Evolutionary conservation across 306 rosid genomes (phyloP).

Genomic region (Prunus fruticosa): DNA sequence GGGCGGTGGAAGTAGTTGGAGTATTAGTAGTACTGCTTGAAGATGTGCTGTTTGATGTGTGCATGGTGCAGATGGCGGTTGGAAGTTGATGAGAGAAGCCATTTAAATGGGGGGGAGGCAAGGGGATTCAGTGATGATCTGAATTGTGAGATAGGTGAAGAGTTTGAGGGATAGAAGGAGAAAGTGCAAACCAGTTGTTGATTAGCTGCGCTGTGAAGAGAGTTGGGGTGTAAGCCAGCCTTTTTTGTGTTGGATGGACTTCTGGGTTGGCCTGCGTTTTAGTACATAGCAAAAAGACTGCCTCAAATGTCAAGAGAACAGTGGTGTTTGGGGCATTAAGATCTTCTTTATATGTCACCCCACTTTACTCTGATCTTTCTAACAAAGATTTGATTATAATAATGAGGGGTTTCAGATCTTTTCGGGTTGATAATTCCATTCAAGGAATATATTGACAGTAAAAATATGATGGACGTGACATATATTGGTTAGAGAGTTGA

Average conservation of each 20-base stretch:
- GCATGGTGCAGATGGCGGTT: constrained; percentile 21
- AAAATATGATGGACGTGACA: neutral
- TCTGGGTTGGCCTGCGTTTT: constrained; percentile 44
- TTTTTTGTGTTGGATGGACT: constrained; percentile 28
- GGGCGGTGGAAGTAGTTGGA: neutral
- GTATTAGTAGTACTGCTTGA: neutral
- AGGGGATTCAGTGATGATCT: neutral
- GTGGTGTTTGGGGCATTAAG: constrained; percentile 6
- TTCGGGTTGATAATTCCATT: neutral
- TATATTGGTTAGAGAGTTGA: neutral
- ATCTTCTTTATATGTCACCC: neutral
- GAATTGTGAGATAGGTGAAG: neutral
- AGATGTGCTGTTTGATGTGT: constrained; percentile 6
- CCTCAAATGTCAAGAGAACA: constrained; percentile 27
- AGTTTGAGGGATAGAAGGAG: neutral
- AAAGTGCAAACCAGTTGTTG: constrained; percentile 56
- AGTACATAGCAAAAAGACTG: neutral
- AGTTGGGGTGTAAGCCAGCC: constrained; percentile 45
- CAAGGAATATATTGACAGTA: neutral
- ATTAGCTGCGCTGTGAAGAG: constrained; percentile 40
- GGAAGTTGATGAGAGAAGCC: constrained; percentile 29
- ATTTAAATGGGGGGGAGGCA: constrained; percentile 36
- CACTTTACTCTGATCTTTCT: constrained; percentile 6
- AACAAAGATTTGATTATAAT: constrained; percentile 32
- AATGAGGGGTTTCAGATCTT: neutral